Evolutionary conservation across 208 protist species (phyloP), one percentile per base, ranked within the genome.

Genomic region (Acanthamoeba healyi): DNA sequence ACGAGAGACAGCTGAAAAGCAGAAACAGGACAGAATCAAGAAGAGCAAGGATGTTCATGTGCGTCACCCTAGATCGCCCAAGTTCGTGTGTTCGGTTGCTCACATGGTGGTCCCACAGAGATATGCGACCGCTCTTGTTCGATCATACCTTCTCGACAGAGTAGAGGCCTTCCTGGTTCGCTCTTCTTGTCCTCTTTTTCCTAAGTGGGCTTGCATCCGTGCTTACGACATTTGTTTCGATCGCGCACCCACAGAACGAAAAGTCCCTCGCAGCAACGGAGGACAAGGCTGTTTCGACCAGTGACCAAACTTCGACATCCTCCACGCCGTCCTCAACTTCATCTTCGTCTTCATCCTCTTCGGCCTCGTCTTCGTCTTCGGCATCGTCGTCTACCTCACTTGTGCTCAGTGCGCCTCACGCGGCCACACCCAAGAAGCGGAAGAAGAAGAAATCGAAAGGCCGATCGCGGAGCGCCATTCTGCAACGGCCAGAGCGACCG

Each of bases 361-460:
- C n/a, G n/a, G 26, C 26, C 7, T 61, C 42, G 14, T 54, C 22
- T 0, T 32, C 79, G 0, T 61, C 79, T 36, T 87, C 79, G 0
- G 56, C 72, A 3, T 19, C 46, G 0, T 42, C 79, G 2, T 61
- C 79, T 9, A 19, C 44, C 2, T 81, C 79, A 26, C 49, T 58
- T 1, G 40, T 6, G 42, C 49, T 34, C 29, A 87, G 79, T 38
- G 49, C 79, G 1, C 26, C 79, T 7, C 38, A 49, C 19, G n/a
- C 46, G 2, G 36, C 70, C 17, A 79, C 70, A 14, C 49, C 86
- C 2, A 77, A 74, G 86, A 92, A 92, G 42, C 34, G 44, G 7
- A 92, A 92, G 56, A 92, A 92, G 36, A 74, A 88, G 44, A 54
- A 40, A 63, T 63, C 81, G 32, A 56, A 88, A n/a, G 54, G 81